These are phyloP conservation scores for Cryptococcus deneoformans DNA, from an alignment of 1,284 basidiomycete genomes.

Conservation along the genomic window DNA sequence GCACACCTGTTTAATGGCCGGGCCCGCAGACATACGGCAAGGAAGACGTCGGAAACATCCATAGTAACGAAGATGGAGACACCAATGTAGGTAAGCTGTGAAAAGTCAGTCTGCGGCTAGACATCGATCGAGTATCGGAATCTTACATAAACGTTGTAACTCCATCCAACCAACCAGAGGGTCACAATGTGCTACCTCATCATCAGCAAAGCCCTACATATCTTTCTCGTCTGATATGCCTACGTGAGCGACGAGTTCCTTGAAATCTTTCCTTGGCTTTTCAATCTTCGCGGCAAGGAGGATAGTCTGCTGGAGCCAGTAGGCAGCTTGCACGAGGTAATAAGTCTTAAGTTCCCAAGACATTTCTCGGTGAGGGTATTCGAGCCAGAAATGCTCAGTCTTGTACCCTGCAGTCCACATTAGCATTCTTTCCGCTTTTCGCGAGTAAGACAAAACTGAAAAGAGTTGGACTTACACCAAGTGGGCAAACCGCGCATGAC, in stretches of 20 bases:
- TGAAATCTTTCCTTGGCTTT: constrained; percentile 90
- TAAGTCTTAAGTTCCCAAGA: constrained; percentile 80
- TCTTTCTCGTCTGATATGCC: no score
- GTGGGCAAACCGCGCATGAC: constrained; percentile 85
- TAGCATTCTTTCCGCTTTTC: no score
- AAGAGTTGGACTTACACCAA: constrained; percentile 57
- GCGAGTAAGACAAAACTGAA: constrained; percentile 14
- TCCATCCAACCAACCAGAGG: constrained; percentile 94
- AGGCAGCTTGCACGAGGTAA: constrained; percentile 84
- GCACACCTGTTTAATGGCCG: no score
- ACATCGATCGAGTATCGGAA: background rate
- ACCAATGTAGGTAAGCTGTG: constrained; percentile 73
- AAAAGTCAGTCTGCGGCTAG: background rate
- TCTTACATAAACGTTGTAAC: constrained; percentile 69
- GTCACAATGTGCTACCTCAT: constrained; percentile 72
- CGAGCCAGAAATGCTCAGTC: constrained; percentile 78
- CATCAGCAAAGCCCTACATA: background rate
- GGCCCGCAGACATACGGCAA: constrained; percentile 62
- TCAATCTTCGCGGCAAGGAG: constrained; percentile 82
- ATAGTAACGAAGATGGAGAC: constrained; percentile 93
- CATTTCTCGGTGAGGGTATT: constrained; percentile 89
- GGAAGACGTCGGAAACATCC: constrained; percentile 89
- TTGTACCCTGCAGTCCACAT: constrained; percentile 55
- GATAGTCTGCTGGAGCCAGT: constrained; percentile 93
- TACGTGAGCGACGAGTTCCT: constrained; percentile 67